These are phyloP conservation scores for Tuber magnatum DNA, from an alignment of 495 filamentous ascomycete genomes.

Conservation along the genomic window DNA sequence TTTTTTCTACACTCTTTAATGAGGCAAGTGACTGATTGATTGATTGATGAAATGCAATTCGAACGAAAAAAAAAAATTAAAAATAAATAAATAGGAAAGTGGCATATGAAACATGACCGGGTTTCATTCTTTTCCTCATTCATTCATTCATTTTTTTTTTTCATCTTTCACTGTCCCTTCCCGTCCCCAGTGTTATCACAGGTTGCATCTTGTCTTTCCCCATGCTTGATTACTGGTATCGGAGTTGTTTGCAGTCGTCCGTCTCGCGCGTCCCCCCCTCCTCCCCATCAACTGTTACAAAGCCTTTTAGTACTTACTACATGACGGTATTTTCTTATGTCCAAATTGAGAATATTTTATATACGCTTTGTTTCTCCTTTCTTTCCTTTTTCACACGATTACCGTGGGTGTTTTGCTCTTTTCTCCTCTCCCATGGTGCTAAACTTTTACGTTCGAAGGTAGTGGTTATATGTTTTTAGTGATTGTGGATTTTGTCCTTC, in stretches of 20 bases:
- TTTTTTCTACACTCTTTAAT: background rate
- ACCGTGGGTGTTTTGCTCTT: constrained; percentile 11
- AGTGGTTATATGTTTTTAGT: background rate
- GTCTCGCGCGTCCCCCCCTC: background rate
- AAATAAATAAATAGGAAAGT: background rate
- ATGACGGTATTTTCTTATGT: constrained; percentile 2
- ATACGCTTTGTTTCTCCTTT: constrained; percentile 15
- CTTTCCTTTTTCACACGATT: constrained; percentile 11
- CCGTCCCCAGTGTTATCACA: background rate
- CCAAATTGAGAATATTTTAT: constrained; percentile 3
- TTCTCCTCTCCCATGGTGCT: constrained; percentile 8
- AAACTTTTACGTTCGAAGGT: background rate
- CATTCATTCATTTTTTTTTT: background rate
- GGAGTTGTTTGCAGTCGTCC: background rate
- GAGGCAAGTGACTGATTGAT: background rate
- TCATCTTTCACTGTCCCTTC: background rate
- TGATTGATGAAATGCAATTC: background rate
- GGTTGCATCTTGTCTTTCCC: background rate
- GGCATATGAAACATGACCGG: background rate
- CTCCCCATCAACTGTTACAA: background rate
- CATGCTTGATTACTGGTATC: background rate
- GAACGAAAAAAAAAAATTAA: background rate
- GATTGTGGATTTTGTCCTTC: background rate
- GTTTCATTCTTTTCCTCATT: constrained; percentile 3
- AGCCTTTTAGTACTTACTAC: background rate